A percentile compares a stretch with the other conserved stretches of the same genome.
phyloP scores from a whole-genome alignment of 257 asterid species.

The Echium plantagineum region DNA sequence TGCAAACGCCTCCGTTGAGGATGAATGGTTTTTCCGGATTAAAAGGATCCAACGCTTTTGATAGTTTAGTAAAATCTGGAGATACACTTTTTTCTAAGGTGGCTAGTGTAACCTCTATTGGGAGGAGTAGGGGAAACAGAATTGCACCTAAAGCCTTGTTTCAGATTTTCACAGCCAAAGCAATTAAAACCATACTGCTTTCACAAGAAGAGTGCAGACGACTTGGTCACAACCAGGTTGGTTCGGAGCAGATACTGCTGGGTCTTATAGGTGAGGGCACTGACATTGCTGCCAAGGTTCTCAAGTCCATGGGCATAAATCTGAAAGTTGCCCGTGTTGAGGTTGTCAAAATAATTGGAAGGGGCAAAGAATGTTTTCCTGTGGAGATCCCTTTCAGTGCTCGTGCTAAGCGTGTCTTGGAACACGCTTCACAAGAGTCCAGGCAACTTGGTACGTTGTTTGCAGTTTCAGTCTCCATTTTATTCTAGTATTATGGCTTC shows the following conservation, averaged over 20 bases:
- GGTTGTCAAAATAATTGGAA: slow-evolving; percentile 92
- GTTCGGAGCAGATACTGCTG: slow-evolving; percentile 86
- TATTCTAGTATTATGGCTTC: background rate
- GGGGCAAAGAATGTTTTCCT: slow-evolving; percentile 93
- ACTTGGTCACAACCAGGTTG: slow-evolving; percentile 90
- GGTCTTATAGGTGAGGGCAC: slow-evolving; percentile 98
- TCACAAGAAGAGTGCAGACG: slow-evolving; percentile 97
- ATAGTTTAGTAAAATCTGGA: slow-evolving; percentile 30
- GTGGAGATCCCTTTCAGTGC: slow-evolving; percentile 98
- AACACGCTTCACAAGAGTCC: slow-evolving; percentile 93
- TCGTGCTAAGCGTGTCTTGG: slow-evolving; percentile 89
- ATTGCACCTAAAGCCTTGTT: slow-evolving; percentile 77
- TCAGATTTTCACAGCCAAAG: slow-evolving; percentile 94
- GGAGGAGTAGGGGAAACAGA: slow-evolving; percentile 38
- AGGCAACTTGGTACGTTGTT: slow-evolving; percentile 75
- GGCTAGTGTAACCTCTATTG: slow-evolving; percentile 31
- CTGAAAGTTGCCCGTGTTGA: slow-evolving; percentile 96
- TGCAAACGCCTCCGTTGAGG: too few species aligned
- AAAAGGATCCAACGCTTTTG: slow-evolving; percentile 60
- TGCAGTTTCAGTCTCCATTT: background rate
- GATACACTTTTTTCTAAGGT: slow-evolving; percentile 61
- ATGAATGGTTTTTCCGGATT: slow-evolving; percentile 52
- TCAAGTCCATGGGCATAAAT: slow-evolving; percentile 91
- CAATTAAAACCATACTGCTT: slow-evolving; percentile 92
- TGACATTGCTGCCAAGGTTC: slow-evolving; percentile 97